A percentile compares a stretch with the other conserved stretches of the same genome.
Evolutionary conservation across 1,284 basidiomycete genomes (phyloP).

Genomic region (Trichosporon inkin): DNA sequence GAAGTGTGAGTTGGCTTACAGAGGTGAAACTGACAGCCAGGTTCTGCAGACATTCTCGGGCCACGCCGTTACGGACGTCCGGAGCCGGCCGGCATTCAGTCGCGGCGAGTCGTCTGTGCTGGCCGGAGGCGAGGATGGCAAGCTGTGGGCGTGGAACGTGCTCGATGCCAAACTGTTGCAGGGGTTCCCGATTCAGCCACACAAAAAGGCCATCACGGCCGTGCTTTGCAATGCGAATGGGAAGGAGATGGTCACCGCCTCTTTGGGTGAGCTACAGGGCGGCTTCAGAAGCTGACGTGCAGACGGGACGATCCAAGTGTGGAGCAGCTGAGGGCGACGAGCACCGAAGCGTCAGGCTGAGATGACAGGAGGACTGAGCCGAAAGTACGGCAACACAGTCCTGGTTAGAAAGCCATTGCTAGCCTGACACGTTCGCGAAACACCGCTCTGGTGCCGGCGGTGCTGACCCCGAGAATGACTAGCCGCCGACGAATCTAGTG

Average conservation of each 20-base stretch:
- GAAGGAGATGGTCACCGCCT: conserved; percentile 77
- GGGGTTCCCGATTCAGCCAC: conserved; percentile 65
- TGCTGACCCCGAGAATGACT: no score
- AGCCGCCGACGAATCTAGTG: no score
- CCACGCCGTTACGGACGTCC: conserved; percentile 59
- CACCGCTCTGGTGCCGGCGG: no score
- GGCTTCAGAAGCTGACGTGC: conserved; percentile 1
- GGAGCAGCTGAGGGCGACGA: conserved; percentile 27
- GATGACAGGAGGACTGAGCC: no score
- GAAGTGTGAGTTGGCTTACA: conserved; percentile 53
- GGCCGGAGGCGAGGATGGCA: conserved; percentile 83
- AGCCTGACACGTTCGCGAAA: no score
- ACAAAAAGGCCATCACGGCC: conserved; percentile 65
- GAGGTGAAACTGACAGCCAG: background rate
- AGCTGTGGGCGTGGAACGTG: conserved; percentile 86
- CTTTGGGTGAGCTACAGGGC: conserved; percentile 56
- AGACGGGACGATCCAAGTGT: conserved; percentile 45
- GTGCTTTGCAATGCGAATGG: conserved; percentile 56
- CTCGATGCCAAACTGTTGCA: conserved; percentile 67
- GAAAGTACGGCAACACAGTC: no score
- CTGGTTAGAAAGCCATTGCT: no score
- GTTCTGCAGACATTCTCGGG: conserved; percentile 79
- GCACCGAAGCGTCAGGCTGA: no score
- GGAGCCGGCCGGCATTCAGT: conserved; percentile 77
- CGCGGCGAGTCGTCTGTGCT: conserved; percentile 75